These are phyloP conservation scores for Rhipidocladum racemiflorum DNA, from an alignment of 176 grass and related monocot genomes.

Conservation along the genomic window DNA sequence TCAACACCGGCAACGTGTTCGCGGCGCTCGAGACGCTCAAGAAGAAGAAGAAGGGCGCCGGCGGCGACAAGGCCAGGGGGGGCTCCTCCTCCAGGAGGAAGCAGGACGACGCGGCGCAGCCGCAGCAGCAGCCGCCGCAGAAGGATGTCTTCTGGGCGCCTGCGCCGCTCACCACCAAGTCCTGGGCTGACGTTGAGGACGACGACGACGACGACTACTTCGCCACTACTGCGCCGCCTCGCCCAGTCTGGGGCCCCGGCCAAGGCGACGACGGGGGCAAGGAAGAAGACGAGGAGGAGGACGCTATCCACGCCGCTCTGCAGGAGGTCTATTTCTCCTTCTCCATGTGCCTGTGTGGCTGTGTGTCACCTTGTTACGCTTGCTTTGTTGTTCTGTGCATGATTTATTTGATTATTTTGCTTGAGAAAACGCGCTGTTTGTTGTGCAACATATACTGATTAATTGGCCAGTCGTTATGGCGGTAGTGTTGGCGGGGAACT, in stretches of 20 bases:
- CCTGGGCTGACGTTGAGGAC: constrained; percentile 93
- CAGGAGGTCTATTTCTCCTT: constrained; percentile 52
- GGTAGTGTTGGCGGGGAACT: background rate
- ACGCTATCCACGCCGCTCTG: constrained; percentile 34
- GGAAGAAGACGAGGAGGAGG: constrained; percentile 31
- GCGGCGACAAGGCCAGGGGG: constrained; percentile 54
- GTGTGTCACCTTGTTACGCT: background rate
- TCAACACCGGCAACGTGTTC: constrained; percentile 88
- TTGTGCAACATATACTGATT: background rate
- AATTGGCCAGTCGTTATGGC: background rate
- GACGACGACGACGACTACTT: constrained; percentile 96
- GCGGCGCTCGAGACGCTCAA: constrained; percentile 93
- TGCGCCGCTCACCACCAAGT: constrained; percentile 66
- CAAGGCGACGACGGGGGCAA: constrained; percentile 13
- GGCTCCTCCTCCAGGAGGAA: constrained; percentile 49
- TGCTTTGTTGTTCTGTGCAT: background rate
- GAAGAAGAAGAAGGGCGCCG: constrained; percentile 89
- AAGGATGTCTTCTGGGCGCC: constrained; percentile 73
- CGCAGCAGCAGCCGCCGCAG: constrained; percentile 46
- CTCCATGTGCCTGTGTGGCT: background rate
- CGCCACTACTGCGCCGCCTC: constrained; percentile 79
- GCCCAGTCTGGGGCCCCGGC: constrained; percentile 45
- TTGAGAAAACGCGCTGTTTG: background rate
- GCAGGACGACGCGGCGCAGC: constrained; percentile 22
- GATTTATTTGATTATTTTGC: background rate